Base-by-base conservation (phyloP, 2,329 filamentous ascomycete species). In the Colletotrichum truncatum region DNA sequence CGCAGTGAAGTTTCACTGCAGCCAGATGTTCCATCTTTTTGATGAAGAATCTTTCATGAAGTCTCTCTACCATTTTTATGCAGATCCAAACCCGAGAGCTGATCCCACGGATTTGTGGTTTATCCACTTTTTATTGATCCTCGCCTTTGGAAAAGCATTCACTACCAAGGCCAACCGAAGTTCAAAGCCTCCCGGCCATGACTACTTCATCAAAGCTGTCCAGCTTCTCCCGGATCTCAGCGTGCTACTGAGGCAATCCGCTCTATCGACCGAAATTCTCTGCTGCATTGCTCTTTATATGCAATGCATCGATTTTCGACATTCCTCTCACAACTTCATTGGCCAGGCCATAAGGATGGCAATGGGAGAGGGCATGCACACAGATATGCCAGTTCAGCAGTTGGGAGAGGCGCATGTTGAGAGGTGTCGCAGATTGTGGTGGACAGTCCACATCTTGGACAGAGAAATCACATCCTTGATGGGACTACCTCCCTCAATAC, bases 131-230 rank as follows among this genome's bases (percentile, higher is more conserved):
- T 73, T 87, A 3, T 74, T 87, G 1, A 77, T 87, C 9, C 74
- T 87, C 3, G 85, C 85, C 0, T 85, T 87, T 64, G 85, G 85
- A 1, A 87, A 87, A 67, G 83, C 82, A 0, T 84, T 87, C 30
- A 77, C 82, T 0, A 78, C 80, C 25, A 77, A 78, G 28, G 72
- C 78, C 14, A 72, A 70, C 4, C 73, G 76, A 7, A 73, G 74
- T 0, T 75, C 73, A 55, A 62, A 74, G 2, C 84, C 84, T 0
- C 79, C 82, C 0, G 85, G 85, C 0, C 77, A 78, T 0, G 81
- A 84, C 5, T 76, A 81, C 26, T 84, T 84, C 64, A 73, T 80
- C 1, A 78, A 80, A 38, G 82, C 81, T 0, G 74, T 85, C 53
- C 75, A 79, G 49, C 68, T 81, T 0, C 61, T 85, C 0, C 82